Conservation (phyloP, 768 basidiomycete species). For the Goffeauzyma gilvescens region DNA sequence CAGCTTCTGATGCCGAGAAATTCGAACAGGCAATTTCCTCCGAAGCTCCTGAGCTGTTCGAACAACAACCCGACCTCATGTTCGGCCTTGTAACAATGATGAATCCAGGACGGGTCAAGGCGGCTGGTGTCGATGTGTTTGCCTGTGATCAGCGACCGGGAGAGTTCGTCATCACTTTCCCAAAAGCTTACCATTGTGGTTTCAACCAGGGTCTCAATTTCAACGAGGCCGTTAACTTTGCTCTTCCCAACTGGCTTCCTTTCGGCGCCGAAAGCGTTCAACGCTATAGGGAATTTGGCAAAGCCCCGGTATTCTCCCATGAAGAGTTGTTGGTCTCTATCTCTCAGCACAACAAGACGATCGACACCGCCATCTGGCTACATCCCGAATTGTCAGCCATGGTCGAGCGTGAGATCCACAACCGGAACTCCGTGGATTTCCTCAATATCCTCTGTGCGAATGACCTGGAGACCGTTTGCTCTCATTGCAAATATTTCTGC, state of each 20-base stretch:
- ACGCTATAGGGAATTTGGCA: conserved; percentile 73
- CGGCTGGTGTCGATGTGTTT: conserved; percentile 77
- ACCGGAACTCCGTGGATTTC: no score
- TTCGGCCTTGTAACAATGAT: conserved; percentile 96
- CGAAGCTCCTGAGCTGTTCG: conserved; percentile 94
- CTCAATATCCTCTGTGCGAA: conserved; percentile 42
- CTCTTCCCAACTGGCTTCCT: conserved; percentile 82
- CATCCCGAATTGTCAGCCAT: conserved; percentile 68
- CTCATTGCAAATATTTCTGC: conserved; percentile 77
- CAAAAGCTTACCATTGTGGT: conserved; percentile 91
- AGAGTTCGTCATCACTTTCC: conserved; percentile 94
- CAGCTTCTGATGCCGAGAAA: conserved; percentile 82
- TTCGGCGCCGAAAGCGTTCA: conserved; percentile 72
- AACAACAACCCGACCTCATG: conserved; percentile 87
- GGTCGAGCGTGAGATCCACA: conserved; percentile 59
- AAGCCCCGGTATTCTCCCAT: conserved; percentile 93
- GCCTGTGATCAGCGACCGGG: conserved; percentile 92
- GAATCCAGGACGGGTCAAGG: conserved; percentile 70
- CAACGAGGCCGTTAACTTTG: conserved; percentile 98
- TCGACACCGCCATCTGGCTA: conserved; percentile 84
- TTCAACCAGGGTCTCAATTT: conserved; percentile 99
- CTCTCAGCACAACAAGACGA: conserved; percentile 78
- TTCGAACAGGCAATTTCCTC: conserved; percentile 88
- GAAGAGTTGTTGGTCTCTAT: conserved; percentile 95
- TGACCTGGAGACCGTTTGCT: conserved; percentile 48